Percentiles rank a stretch among this genome's conserved stretches.
Evolutionary conservation across 2,329 filamentous ascomycete genomes (phyloP).

Genomic region (Phialophora tarda): DNA sequence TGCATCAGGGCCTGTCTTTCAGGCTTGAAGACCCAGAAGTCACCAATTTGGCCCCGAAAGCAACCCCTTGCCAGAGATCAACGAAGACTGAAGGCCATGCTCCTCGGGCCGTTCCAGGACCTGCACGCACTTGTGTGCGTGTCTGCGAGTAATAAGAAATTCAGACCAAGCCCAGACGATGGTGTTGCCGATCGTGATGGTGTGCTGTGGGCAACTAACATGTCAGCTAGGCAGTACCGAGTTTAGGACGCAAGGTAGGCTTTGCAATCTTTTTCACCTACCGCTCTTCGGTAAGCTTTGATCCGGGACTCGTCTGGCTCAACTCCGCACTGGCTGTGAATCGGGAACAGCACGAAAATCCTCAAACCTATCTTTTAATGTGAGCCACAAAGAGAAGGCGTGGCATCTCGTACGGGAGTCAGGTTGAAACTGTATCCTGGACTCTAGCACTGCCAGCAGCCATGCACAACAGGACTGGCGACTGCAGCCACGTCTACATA

Average conservation of each 20-base stretch:
- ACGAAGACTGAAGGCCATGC: constrained; percentile 3
- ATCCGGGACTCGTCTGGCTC: neutral
- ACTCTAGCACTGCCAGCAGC: too few species aligned
- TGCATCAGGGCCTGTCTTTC: neutral
- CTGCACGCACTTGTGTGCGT: constrained; percentile 6
- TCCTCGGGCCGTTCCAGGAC: constrained; percentile 13
- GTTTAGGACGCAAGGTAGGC: neutral
- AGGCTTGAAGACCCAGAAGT: neutral
- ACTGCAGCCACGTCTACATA: too few species aligned
- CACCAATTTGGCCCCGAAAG: neutral
- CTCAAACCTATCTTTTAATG: neutral
- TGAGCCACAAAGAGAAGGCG: neutral
- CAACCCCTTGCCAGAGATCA: constrained; percentile 6
- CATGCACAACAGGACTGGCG: too few species aligned
- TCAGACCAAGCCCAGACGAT: neutral
- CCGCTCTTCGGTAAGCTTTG: neutral
- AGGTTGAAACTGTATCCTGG: too few species aligned
- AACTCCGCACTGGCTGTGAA: neutral
- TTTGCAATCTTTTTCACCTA: neutral
- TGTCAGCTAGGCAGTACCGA: neutral
- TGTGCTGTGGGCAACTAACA: neutral
- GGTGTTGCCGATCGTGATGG: constrained; percentile 3
- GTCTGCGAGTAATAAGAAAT: neutral
- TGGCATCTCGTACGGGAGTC: too few species aligned
- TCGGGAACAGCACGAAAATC: neutral